phyloP scores from a whole-genome alignment of 768 basidiomycete species.

The Boletus tylopilopsis region DNA sequence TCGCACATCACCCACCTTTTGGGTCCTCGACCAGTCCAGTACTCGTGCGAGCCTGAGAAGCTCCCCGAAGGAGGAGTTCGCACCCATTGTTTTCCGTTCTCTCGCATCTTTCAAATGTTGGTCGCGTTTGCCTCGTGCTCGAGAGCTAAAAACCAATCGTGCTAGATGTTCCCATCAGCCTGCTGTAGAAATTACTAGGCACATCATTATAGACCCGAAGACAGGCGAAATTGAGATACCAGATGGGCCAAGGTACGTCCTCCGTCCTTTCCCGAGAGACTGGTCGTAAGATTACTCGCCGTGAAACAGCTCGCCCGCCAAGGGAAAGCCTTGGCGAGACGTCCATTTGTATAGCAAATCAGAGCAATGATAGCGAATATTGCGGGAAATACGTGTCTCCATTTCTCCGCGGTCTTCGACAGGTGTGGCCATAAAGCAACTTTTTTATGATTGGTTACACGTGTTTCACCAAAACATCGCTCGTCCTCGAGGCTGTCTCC shows the following conservation, averaged over 20 bases:
- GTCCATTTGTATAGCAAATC: slow-evolving; percentile 22
- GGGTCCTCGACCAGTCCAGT: slow-evolving; percentile 44
- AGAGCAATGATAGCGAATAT: slow-evolving; percentile 8
- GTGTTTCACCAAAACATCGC: slow-evolving; percentile 21
- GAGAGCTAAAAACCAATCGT: slow-evolving; percentile 3
- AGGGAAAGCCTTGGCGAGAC: slow-evolving; percentile 34
- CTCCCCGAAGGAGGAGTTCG: slow-evolving; percentile 20
- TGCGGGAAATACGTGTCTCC: slow-evolving; percentile 7
- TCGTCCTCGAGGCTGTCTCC: slow-evolving; percentile 20
- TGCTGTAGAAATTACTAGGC: slow-evolving; percentile 66
- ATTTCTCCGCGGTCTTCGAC: slow-evolving; percentile 22
- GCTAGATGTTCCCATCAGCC: slow-evolving; percentile 62
- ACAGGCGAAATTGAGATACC: slow-evolving; percentile 53
- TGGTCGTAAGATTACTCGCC: slow-evolving; percentile 6
- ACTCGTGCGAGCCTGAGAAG: slow-evolving; percentile 49
- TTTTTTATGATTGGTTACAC: slow-evolving; percentile 14
- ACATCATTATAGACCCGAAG: slow-evolving; percentile 44
- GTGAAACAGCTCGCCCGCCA: slow-evolving; percentile 28
- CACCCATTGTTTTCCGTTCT: slow-evolving; percentile 67
- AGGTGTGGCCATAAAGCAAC: slow-evolving; percentile 2
- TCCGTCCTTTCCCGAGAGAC: slow-evolving; percentile 4
- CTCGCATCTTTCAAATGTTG: slow-evolving; percentile 72
- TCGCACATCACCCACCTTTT: slow-evolving; percentile 5
- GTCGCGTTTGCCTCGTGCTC: slow-evolving; percentile 20
- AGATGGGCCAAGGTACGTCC: slow-evolving; percentile 37